phyloP scores from a whole-genome alignment of 2,329 filamentous ascomycete genomes.

The Pestalotiopsis sp. region DNA sequence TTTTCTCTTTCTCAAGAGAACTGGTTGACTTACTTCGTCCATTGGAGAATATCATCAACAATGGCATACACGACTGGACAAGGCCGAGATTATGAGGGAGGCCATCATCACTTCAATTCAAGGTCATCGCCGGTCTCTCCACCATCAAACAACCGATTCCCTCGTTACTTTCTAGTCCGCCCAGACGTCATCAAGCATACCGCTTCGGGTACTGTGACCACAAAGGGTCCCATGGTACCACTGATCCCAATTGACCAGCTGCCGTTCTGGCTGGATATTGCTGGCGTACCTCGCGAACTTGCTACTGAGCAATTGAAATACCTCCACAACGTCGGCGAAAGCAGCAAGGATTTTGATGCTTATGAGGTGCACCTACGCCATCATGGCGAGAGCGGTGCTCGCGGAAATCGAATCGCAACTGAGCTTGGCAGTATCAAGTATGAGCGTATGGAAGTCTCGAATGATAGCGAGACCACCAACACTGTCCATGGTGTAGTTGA shows the following conservation, averaged over 20 bases:
- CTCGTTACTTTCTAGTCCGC: constrained; percentile 46
- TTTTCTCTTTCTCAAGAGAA: background rate
- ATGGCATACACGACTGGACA: background rate
- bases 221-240: constrained; percentile 45
- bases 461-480: background rate
- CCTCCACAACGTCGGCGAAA: constrained; percentile 40
- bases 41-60: background rate
- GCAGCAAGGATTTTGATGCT: constrained; percentile 20
- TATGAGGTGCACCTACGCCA: constrained; percentile 25
- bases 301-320: constrained; percentile 36
- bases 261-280: constrained; percentile 44
- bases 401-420: background rate
- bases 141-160: constrained; percentile 17
- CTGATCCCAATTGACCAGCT: constrained; percentile 57
- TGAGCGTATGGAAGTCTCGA: background rate
- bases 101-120: background rate
- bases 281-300: constrained; percentile 45
- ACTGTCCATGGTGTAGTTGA: background rate
- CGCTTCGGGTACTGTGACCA: constrained; percentile 23
- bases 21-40: background rate
- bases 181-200: constrained; percentile 32
- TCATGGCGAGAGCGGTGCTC: background rate
- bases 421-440: background rate
- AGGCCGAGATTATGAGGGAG: background rate
- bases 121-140: background rate